These are phyloP conservation scores for Cordyceps javanica DNA, from an alignment of 2,329 filamentous ascomycete genomes.

Conservation along the genomic window DNA sequence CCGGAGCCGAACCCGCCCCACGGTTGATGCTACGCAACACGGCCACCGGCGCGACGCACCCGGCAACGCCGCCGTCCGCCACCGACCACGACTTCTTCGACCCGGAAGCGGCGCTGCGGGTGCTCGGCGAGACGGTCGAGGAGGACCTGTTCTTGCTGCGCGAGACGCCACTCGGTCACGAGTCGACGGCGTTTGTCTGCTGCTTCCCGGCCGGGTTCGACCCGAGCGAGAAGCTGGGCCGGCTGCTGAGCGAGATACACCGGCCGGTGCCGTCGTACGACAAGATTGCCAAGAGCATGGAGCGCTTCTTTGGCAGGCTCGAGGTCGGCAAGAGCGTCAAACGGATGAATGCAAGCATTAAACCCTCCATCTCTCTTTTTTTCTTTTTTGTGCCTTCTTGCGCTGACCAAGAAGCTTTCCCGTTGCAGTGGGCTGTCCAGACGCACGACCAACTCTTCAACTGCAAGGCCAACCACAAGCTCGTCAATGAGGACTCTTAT, in stretches of 20 bases:
- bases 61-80: neutral
- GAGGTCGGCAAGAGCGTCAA: conserved; percentile 43
- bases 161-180: conserved; percentile 35
- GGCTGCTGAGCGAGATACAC: conserved; percentile 43
- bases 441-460: conserved; percentile 37
- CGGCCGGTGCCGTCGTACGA: conserved; percentile 47
- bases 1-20: too few species aligned
- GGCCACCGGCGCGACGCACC: neutral
- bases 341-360: conserved; percentile 38
- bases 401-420: too few species aligned
- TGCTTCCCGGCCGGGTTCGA: conserved; percentile 49
- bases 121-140: conserved; percentile 45
- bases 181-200: conserved; percentile 42
- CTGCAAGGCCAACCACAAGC: conserved; percentile 31
- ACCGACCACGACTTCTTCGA: too few species aligned
- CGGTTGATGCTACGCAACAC: conserved; percentile 31
- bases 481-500: conserved; percentile 24
- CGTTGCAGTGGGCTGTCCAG: conserved; percentile 47
- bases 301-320: conserved; percentile 44
- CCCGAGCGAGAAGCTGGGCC: conserved; percentile 43
- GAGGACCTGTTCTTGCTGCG: conserved; percentile 48
- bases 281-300: conserved; percentile 50
- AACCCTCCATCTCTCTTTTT: neutral
- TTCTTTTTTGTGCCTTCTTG: neutral
- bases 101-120: conserved; percentile 29